phyloP scores from a whole-genome alignment of 1,284 basidiomycete genomes.

The Entoloma clypeatum region DNA sequence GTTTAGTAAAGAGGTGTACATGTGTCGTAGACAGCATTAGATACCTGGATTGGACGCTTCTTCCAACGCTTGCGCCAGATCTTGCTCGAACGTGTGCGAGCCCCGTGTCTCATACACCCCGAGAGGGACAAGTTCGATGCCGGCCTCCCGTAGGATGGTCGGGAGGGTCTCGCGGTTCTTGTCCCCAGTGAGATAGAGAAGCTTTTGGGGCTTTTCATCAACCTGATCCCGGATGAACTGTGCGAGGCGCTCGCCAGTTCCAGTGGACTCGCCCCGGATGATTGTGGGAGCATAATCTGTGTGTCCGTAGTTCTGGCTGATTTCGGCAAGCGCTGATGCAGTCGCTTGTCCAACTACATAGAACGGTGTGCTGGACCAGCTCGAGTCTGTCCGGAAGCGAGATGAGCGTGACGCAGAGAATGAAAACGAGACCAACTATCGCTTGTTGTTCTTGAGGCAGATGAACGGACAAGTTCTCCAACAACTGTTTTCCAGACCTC shows the following conservation, averaged over 20 bases:
- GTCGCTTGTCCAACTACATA: constrained; percentile 73
- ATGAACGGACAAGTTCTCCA: constrained; percentile 16
- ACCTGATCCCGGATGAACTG: constrained; percentile 55
- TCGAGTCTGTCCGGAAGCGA: constrained; percentile 13
- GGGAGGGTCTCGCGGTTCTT: constrained; percentile 73
- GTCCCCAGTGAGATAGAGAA: constrained; percentile 78
- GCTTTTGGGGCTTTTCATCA: constrained; percentile 19
- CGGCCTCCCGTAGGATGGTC: constrained; percentile 42
- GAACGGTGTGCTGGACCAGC: constrained; percentile 59
- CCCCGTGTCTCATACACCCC: constrained; percentile 68
- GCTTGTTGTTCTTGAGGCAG: not conserved
- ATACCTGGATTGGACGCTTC: constrained; percentile 27
- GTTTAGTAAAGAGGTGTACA: constrained; percentile 1
- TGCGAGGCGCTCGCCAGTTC: constrained; percentile 64
- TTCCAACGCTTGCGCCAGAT: constrained; percentile 37
- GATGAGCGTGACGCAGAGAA: not conserved
- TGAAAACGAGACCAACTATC: constrained; percentile 14
- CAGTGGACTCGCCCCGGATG: constrained; percentile 54
- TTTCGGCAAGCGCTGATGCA: constrained; percentile 40
- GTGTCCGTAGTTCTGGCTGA: constrained; percentile 30
- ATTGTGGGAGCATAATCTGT: constrained; percentile 34
- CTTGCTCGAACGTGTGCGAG: constrained; percentile 46
- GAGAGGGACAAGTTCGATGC: constrained; percentile 43
- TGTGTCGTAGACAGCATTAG: not conserved
- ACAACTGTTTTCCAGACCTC: constrained; percentile 58